Base-by-base conservation (phyloP, 2,329 filamentous ascomycete species). In the Penicillium griseofulvum region DNA sequence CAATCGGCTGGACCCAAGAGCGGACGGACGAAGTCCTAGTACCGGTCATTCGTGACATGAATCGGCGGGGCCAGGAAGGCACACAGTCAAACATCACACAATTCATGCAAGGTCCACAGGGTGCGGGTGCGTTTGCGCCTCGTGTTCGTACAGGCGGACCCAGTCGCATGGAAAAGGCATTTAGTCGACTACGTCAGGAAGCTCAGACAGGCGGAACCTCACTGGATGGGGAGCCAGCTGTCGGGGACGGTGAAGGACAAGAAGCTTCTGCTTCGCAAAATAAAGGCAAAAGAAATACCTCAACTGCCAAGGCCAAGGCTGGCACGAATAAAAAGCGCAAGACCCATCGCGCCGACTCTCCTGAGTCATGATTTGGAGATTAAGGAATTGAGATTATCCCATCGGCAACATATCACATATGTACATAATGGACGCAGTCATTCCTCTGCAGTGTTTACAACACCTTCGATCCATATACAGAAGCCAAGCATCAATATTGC, bases 11-110 rank as follows among this genome's bases (percentile, higher is more conserved):
- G 94, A 86, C 81, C 52, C 87, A 89, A 71, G 93, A 97, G 72
- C 82, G 91, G 8, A 97, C 93, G 0, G 94, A 99, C 67, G 94
- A 99, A 73, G 89, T 99, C 2, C 83, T 99, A 1, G 90, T 99
- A 1, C 94, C 94, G 0, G 95, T 99, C 1, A 94, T 99, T 60
- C 83, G 87, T 54, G 94, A 99, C 68, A 96, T 99, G 89, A 97
- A 97, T 70, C 84, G 85, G 4, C 82, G 94, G 37, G 89, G 90
- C 61, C 81, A 85, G 28, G 94, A 97, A 75, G 94, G 94, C 7
- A 97, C 93, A 17, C 94, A 99, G 78, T 87, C 86, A 55, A 99
- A 99, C 65, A 96, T 99, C 62, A 99, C 94, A n/a, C 81, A 87
- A 24, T 99, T 87, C 72, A 97, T 97, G 71, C 84, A 85, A 12